Evolutionary conservation across 179 eudicot genomes (phyloP), one percentile per base, ranked within the genome.

Genomic region (Nepenthes alata): DNA sequence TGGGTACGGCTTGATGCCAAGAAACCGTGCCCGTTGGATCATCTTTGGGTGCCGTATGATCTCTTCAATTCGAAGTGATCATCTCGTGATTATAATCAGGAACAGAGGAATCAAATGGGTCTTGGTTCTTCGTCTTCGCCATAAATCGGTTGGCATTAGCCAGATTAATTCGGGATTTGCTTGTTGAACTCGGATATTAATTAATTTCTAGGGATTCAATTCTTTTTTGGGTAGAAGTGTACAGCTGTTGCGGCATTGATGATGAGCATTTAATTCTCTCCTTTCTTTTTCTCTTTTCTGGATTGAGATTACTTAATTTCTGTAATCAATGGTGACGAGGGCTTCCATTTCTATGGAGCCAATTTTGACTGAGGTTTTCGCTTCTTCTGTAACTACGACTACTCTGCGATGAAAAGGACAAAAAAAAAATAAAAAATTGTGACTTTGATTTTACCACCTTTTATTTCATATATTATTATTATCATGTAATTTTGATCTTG

Each of bases 21-120:
- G 54, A 69, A 57, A 11, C 77, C 95, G 0, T 89, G 97, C 65
- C 86, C 89, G 53, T 72, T 89, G 83, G 97, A 89, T 76, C 75
- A 68, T 67, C 67, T 89, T 0, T 89, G 97, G 97, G 72, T 73
- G 57, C 97, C 95, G 0, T 89, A 89, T 48, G 97, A 89, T 83
- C 25, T 25, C 25, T 64, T 89, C 47, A 16, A 4, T 13, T 11
- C 64, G 49, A 25, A 25, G 25, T 25, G 25, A 25, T 66, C 60
- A 12, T 36, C 12, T 12, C 67, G 56, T 6, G 45, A 35, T 16
- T 0, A 38, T 58, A 25, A 25, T 25, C 25, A 25, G 25, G 25
- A 25, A 25, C n/a, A 50, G n/a, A 6, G 13, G 16, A 12, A 52
- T 52, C 55, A 52, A 52, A 6, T 12, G 55, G 16, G 16, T 12